Evolutionary conservation across 2,329 filamentous ascomycete genomes (phyloP), one percentile per base, ranked within the genome.

Genomic region (Colletotrichum tabaci): DNA sequence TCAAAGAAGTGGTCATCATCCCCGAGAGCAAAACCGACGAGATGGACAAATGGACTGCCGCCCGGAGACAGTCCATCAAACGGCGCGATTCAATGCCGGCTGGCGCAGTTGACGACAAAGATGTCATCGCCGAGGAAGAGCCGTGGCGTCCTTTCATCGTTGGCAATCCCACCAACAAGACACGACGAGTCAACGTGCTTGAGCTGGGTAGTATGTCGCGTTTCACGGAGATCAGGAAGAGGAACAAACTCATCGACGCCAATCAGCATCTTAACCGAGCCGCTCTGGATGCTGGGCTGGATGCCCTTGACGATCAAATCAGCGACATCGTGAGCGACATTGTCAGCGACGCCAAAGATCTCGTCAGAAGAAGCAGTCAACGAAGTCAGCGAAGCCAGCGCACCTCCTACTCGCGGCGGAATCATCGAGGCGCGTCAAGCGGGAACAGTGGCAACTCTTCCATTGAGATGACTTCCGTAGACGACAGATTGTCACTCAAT

Each of bases 61-160:
- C 84, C 23, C 85, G 88, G n/a, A 82, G 85, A 42, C 81, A 84
- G 65, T 88, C 86, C 65, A 80, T 84, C 18, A 81, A 83, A 61
- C 83, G 85, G 2, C 84, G 83, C n/a, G 81, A 81, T 4, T 84
- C 84, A 4, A 80, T 81, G 78, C 81, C 82, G 9, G 49, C 21
- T 18, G 52, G 53, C 9, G 18, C 57, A 40, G 47, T 66, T 66
- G 73, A 53, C 67, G 74, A 61, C 74, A 79, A 79, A 74, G 76
- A 83, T 56, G 76, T 75, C 52, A 77, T 83, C 55, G 82, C 83
- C 3, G 86, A 87, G 64, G 86, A 89, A 72, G 84, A 86, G 53
- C 87, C 91, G 57, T 94, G 91, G 92, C 89, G 89, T 69, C 90
- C 93, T 1, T 85, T 91, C 38, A 88, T 94, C 74, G 89, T 94